These are phyloP conservation scores for Macrolepiota fuliginosa DNA, from an alignment of 768 basidiomycete species.

Conservation along the genomic window DNA sequence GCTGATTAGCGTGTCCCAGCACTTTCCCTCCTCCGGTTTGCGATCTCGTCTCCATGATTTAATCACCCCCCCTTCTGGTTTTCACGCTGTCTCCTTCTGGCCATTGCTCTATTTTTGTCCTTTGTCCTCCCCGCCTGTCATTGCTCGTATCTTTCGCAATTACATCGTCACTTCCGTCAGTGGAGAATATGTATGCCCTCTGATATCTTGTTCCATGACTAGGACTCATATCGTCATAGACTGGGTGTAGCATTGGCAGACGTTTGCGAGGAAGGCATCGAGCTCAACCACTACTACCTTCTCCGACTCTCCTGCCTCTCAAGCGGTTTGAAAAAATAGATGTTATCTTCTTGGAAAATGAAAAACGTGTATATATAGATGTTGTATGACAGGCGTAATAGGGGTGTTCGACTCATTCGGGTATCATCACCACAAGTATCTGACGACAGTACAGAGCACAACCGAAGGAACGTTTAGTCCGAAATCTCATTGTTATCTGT, in stretches of 20 bases:
- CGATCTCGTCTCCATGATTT: conserved; percentile 10
- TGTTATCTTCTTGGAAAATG: not conserved
- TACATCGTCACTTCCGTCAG: not conserved
- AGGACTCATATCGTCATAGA: conserved; percentile 25
- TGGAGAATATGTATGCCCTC: conserved; percentile 34
- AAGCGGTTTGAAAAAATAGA: not conserved
- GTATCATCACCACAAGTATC: too few relatives aligned
- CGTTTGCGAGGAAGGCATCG: conserved; percentile 9
- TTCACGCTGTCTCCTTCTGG: not conserved
- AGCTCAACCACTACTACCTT: conserved; percentile 5
- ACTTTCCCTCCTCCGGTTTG: conserved; percentile 3
- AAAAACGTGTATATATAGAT: too few relatives aligned
- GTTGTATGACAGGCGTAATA: too few relatives aligned
- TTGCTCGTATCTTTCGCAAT: not conserved
- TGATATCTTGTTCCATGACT: not conserved
- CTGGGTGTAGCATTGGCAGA: conserved; percentile 42
- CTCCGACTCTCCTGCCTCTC: not conserved
- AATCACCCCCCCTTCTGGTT: not conserved
- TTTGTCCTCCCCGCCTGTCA: not conserved
- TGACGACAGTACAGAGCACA: too few relatives aligned
- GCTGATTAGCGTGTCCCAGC: conserved; percentile 8
- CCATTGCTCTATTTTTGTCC: not conserved
- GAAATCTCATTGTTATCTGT: too few relatives aligned
- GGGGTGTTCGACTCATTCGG: too few relatives aligned
- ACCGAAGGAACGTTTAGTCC: too few relatives aligned